Evolutionary conservation across 2,329 filamentous ascomycete genomes (phyloP).

Genomic region (Tolypocladium sp.): DNA sequence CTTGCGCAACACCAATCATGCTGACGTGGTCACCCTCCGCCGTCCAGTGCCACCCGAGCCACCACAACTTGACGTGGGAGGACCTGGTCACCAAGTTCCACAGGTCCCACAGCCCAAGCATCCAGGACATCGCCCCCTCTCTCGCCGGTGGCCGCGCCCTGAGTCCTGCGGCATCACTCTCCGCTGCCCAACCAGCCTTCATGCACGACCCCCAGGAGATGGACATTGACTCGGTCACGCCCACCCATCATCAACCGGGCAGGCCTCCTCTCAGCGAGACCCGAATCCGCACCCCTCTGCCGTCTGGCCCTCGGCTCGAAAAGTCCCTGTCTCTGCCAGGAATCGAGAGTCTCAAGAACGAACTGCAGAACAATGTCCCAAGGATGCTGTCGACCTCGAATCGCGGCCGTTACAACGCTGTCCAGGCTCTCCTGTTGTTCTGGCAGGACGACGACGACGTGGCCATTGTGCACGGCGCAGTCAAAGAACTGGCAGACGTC

Average conservation of each 20-base stretch:
- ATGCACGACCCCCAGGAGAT: constrained; percentile 41
- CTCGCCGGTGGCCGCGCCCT: constrained; percentile 31
- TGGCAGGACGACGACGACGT: constrained; percentile 47
- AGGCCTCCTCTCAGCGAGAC: constrained; percentile 34
- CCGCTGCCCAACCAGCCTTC: constrained; percentile 28
- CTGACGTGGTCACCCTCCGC: constrained; percentile 1
- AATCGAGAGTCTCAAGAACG: constrained; percentile 40
- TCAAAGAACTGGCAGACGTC: constrained; percentile 39
- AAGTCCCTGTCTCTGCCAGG: constrained; percentile 39
- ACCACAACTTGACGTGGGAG: constrained; percentile 54
- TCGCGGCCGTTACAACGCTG: constrained; percentile 44
- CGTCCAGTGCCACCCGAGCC: constrained; percentile 46
- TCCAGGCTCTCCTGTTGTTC: constrained; percentile 41
- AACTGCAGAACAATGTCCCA: constrained; percentile 41
- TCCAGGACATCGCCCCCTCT: constrained; percentile 38
- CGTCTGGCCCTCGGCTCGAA: constrained; percentile 45
- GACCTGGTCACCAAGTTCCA: constrained; percentile 46
- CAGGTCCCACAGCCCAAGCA: constrained; percentile 39
- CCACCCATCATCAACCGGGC: constrained; percentile 22
- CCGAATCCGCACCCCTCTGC: constrained; percentile 46
- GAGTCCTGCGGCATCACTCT: constrained; percentile 32
- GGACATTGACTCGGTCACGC: constrained; percentile 38
- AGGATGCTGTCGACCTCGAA: constrained; percentile 39
- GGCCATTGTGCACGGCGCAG: constrained; percentile 26
- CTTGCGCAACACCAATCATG: not conserved